These are phyloP conservation scores for Phaffomyces antillensis DNA, from an alignment of 805 yeast species.

Conservation along the genomic window DNA sequence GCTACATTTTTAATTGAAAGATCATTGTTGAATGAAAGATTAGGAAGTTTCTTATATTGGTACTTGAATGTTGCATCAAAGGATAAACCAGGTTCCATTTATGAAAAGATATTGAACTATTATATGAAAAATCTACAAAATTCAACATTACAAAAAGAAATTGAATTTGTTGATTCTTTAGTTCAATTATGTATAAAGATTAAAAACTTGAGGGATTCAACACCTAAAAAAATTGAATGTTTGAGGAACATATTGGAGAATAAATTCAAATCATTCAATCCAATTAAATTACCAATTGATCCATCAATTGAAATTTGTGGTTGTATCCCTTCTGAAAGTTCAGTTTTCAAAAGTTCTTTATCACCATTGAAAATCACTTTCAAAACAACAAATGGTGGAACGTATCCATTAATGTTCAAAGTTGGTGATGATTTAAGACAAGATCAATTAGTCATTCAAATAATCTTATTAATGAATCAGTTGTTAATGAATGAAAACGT, in stretches of 20 bases:
- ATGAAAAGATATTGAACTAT: slow-evolving; percentile 38
- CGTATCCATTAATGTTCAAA: slow-evolving; percentile 83
- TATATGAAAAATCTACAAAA: slow-evolving; percentile 31
- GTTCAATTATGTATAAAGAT: slow-evolving; percentile 59
- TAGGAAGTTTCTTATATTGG: slow-evolving; percentile 90
- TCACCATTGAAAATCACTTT: slow-evolving; percentile 83
- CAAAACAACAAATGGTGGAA: slow-evolving; percentile 43
- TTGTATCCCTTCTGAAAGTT: slow-evolving; percentile 67
- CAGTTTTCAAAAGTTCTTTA: slow-evolving; percentile 86
- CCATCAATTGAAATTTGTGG: slow-evolving; percentile 73
- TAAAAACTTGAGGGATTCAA: slow-evolving; percentile 64
- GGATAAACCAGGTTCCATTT: slow-evolving; percentile 46
- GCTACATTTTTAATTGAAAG: slow-evolving; percentile 71
- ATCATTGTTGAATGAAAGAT: slow-evolving; percentile 52
- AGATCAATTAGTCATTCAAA: slow-evolving; percentile 94
- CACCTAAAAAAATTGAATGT: slow-evolving; percentile 66
- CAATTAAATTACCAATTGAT: slow-evolving; percentile 74
- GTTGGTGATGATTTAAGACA: slow-evolving; percentile 93
- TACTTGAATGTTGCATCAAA: slow-evolving; percentile 81
- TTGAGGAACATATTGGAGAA: slow-evolving; percentile 40
- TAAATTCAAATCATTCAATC: slow-evolving; percentile 38
- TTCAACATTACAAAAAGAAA: slow-evolving; percentile 44
- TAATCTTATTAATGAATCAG: slow-evolving; percentile 85
- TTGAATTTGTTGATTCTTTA: slow-evolving; percentile 58
- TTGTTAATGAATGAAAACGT: slow-evolving; percentile 82